phyloP scores from a whole-genome alignment of 345 rosid species.

The Sisymbrium altissimum region DNA sequence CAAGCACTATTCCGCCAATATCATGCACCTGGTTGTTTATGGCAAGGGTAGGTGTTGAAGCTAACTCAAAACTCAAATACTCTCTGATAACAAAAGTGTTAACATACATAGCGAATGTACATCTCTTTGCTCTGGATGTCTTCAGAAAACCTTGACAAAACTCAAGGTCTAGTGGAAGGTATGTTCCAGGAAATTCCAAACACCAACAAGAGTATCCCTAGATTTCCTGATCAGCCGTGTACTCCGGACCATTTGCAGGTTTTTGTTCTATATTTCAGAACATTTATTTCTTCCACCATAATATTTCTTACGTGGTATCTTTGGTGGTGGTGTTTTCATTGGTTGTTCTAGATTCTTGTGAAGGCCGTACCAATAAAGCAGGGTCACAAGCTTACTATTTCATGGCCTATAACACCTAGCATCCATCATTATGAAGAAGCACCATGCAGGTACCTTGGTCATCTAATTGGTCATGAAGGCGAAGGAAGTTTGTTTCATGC shows the following conservation, averaged over 20 bases:
- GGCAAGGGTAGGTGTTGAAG: slow-evolving; percentile 58
- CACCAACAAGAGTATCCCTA: slow-evolving; percentile 38
- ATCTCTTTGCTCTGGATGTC: slow-evolving; percentile 26
- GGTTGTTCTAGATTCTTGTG: slow-evolving; percentile 60
- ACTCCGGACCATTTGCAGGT: slow-evolving; percentile 82
- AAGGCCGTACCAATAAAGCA: slow-evolving; percentile 68
- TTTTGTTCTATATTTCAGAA: background rate
- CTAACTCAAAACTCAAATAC: background rate
- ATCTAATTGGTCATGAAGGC: slow-evolving; percentile 86
- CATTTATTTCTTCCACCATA: background rate
- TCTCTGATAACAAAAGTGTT: background rate
- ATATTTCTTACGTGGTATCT: background rate
- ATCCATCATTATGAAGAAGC: slow-evolving; percentile 79
- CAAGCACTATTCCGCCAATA: slow-evolving; percentile 82
- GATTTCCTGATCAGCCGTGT: slow-evolving; percentile 80
- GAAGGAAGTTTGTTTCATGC: slow-evolving; percentile 83
- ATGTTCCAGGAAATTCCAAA: slow-evolving; percentile 66
- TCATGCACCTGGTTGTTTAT: slow-evolving; percentile 84
- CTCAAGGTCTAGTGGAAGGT: slow-evolving; percentile 57
- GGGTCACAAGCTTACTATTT: slow-evolving; percentile 57
- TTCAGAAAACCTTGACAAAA: slow-evolving; percentile 70
- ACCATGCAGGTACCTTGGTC: slow-evolving; percentile 71
- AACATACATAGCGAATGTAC: background rate
- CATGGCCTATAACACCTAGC: slow-evolving; percentile 84
- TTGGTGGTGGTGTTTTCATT: background rate